phyloP scores from a whole-genome alignment of 2,329 filamentous ascomycete species.

The Aureobasidium sp. region DNA sequence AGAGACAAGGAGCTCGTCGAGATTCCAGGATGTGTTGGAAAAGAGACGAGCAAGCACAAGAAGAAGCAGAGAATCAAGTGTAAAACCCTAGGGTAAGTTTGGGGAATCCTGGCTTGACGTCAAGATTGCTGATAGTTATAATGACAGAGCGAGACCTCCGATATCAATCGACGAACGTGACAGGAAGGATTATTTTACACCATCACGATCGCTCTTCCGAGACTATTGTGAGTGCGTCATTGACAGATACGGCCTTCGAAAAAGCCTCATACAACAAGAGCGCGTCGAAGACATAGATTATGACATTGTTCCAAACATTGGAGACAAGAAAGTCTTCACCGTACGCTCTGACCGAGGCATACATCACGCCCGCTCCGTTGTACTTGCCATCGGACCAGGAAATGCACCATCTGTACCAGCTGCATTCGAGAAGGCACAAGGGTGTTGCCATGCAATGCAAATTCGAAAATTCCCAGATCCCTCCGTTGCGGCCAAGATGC shows the following conservation, averaged over 20 bases:
- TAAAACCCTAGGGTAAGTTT: constrained; percentile 7
- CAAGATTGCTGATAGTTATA: neutral
- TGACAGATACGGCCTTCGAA: constrained; percentile 40
- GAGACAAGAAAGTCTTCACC: constrained; percentile 54
- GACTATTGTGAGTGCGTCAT: constrained; percentile 37
- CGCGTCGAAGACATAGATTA: constrained; percentile 56
- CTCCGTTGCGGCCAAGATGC: constrained; percentile 48
- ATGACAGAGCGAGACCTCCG: constrained; percentile 22
- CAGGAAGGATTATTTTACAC: constrained; percentile 42
- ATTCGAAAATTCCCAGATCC: constrained; percentile 53
- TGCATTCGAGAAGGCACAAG: constrained; percentile 31
- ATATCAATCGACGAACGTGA: constrained; percentile 41
- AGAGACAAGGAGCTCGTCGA: constrained; percentile 60
- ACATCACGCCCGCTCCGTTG: constrained; percentile 56
- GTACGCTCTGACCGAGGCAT: constrained; percentile 49
- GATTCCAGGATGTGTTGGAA: constrained; percentile 68
- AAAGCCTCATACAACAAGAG: constrained; percentile 53
- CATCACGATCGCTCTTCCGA: constrained; percentile 35
- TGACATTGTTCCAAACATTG: constrained; percentile 34
- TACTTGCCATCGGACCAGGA: constrained; percentile 65
- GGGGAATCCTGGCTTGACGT: too few species aligned
- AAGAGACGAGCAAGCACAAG: constrained; percentile 71
- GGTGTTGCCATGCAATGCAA: constrained; percentile 58
- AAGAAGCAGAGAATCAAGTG: constrained; percentile 53
- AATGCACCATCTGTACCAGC: constrained; percentile 48